Evolutionary conservation across 164 flowering plant species (phyloP).

Genomic region (Liriodendron chinense): DNA sequence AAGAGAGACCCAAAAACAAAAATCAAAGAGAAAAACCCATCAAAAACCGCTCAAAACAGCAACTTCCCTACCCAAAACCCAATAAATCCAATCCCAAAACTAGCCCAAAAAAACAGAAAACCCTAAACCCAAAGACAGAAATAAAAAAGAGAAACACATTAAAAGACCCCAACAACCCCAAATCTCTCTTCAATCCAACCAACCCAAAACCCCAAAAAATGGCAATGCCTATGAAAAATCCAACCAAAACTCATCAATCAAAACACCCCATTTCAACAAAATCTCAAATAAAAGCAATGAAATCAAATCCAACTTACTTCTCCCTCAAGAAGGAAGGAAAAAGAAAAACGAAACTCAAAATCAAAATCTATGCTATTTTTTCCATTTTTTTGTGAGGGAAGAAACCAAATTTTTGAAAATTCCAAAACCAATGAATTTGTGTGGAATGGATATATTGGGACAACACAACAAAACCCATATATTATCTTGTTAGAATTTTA

Average conservation of each 20-base stretch:
- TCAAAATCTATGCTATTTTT: not conserved
- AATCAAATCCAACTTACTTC: not conserved
- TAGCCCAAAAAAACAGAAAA: not conserved
- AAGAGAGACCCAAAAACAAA: too few species aligned
- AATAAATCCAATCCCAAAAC: not conserved
- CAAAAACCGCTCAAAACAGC: conserved; percentile 1
- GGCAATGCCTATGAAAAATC: not conserved
- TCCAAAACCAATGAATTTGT: not conserved
- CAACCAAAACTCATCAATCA: conserved; percentile 8
- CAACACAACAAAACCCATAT: not conserved
- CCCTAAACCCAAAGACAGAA: not conserved
- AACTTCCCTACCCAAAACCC: not conserved
- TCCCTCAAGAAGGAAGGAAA: not conserved
- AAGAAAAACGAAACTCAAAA: not conserved
- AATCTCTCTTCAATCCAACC: not conserved
- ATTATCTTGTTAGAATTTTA: not conserved
- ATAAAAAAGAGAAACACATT: not conserved
- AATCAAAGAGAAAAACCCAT: not conserved
- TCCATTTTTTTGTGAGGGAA: not conserved
- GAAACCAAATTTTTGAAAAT: not conserved
- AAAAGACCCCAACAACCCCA: not conserved
- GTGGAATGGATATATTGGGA: not conserved
- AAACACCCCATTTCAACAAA: conserved; percentile 11
- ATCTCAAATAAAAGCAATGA: not conserved
- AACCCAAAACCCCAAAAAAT: not conserved